These are phyloP conservation scores for Botrytis tulipae DNA, from an alignment of 2,329 filamentous ascomycete species.

Conservation along the genomic window DNA sequence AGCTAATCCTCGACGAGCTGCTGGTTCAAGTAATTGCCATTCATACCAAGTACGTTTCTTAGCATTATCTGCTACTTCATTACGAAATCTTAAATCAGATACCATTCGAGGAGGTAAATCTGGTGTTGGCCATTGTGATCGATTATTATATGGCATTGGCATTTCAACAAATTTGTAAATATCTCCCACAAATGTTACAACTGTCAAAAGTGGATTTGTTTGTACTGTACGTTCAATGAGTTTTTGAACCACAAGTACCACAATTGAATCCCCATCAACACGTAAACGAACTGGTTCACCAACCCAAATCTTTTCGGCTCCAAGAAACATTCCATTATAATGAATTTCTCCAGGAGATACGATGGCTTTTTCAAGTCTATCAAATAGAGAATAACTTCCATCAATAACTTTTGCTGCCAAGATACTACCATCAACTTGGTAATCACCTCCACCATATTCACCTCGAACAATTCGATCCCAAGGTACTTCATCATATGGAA, in stretches of 20 bases:
- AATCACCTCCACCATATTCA: conserved; percentile 45
- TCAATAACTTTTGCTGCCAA: conserved; percentile 56
- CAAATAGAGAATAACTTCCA: conserved; percentile 53
- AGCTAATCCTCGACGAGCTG: conserved; percentile 39
- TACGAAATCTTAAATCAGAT: conserved; percentile 42
- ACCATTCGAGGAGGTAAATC: conserved; percentile 48
- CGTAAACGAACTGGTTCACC: conserved; percentile 56
- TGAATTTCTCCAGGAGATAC: conserved; percentile 43
- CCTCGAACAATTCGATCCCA: conserved; percentile 47
- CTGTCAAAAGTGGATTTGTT: conserved; percentile 24
- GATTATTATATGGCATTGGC: conserved; percentile 39
- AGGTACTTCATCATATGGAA: conserved; percentile 49
- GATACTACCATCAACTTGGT: conserved; percentile 56
- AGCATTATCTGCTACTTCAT: conserved; percentile 47
- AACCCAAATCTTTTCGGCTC: conserved; percentile 58
- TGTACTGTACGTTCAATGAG: conserved; percentile 37
- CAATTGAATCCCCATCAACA: conserved; percentile 44
- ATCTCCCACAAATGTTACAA: conserved; percentile 49
- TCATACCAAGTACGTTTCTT: conserved; percentile 35
- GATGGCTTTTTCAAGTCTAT: conserved; percentile 44
- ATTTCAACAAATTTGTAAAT: conserved; percentile 49
- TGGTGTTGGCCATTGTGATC: conserved; percentile 41
- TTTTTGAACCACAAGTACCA: conserved; percentile 46
- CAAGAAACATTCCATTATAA: conserved; percentile 55
- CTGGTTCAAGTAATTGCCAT: conserved; percentile 37